These are phyloP conservation scores for Euphorbia celastroides DNA, from an alignment of 441 rosid genomes.

Conservation along the genomic window DNA sequence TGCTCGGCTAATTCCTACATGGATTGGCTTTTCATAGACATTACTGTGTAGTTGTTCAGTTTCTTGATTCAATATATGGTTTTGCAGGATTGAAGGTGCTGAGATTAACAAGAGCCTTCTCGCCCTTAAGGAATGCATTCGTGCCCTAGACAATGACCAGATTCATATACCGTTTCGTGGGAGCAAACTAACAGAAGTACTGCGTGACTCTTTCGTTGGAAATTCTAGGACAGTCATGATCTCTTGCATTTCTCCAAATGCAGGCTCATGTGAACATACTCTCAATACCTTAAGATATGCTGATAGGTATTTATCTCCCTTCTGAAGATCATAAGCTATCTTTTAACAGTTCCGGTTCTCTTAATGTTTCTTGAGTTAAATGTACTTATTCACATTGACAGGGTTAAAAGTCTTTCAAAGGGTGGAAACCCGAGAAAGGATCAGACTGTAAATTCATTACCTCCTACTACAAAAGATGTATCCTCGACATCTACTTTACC, in stretches of 20 bases:
- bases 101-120: slow-evolving; percentile 95
- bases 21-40: no score
- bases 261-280: slow-evolving; percentile 97
- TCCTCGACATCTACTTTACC: slow-evolving; percentile 38
- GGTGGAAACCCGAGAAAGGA: slow-evolving; percentile 84
- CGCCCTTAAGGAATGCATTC: slow-evolving; percentile 98
- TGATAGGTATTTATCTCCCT: slow-evolving; percentile 54
- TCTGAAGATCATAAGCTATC: slow-evolving; percentile 18
- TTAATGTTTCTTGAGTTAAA: slow-evolving; percentile 7
- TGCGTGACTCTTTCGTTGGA: slow-evolving; percentile 97
- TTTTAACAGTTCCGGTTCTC: slow-evolving; percentile 3
- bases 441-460: slow-evolving; percentile 42
- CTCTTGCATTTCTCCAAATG: slow-evolving; percentile 98
- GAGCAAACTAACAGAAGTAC: slow-evolving; percentile 97
- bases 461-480: slow-evolving; percentile 33
- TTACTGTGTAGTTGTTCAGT: no score
- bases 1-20: no score
- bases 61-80: slow-evolving; percentile 19
- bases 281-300: slow-evolving; percentile 98
- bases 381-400: slow-evolving; percentile 31
- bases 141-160: slow-evolving; percentile 97
- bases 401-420: slow-evolving; percentile 97
- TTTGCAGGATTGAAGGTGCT: slow-evolving; percentile 91
- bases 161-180: slow-evolving; percentile 98
- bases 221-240: slow-evolving; percentile 98